phyloP scores from a whole-genome alignment of 768 basidiomycete species.

The Xerocomus potaroensis region DNA sequence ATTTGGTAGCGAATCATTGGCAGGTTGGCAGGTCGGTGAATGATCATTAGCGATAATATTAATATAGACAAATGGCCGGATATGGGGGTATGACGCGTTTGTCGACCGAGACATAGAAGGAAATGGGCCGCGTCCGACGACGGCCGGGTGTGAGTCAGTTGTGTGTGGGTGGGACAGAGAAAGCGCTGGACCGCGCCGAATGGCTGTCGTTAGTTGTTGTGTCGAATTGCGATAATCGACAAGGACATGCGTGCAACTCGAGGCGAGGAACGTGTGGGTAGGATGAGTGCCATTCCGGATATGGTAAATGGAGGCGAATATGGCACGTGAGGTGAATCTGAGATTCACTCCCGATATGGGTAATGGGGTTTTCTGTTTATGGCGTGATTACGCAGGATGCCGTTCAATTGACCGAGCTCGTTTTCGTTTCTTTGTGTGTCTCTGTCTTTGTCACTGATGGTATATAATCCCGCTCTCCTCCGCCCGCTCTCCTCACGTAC shows the following conservation, averaged over 20 bases:
- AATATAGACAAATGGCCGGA: conserved; percentile 11
- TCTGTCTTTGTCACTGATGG: conserved; percentile 25
- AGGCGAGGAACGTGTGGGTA: conserved; percentile 30
- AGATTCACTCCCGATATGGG: conserved; percentile 23
- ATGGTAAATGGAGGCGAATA: conserved; percentile 6
- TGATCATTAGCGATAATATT: conserved; percentile 11
- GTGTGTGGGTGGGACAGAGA: not conserved
- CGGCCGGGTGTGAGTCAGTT: conserved; percentile 16
- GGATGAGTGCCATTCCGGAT: conserved; percentile 11
- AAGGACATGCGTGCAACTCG: conserved; percentile 25
- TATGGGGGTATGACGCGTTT: no score
- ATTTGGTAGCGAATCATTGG: no score
- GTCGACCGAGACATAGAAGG: conserved; percentile 15
- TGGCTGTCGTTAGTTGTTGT: no score
- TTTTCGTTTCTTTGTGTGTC: conserved; percentile 28
- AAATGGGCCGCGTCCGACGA: conserved; percentile 4
- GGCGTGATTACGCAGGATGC: conserved; percentile 28
- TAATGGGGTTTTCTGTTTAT: conserved; percentile 17
- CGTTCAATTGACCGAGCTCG: conserved; percentile 22
- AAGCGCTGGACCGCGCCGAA: no score
- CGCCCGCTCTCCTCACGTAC: conserved; percentile 8
- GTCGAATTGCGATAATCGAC: conserved; percentile 31
- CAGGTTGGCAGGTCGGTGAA: conserved; percentile 15
- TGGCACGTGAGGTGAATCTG: conserved; percentile 29
- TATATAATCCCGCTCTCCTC: conserved; percentile 30